Percentiles rank a stretch among this genome's conserved stretches.
These are phyloP conservation scores for Schwanniomyces occidentalis DNA, from an alignment of 805 yeast genomes.

Conservation along the genomic window DNA sequence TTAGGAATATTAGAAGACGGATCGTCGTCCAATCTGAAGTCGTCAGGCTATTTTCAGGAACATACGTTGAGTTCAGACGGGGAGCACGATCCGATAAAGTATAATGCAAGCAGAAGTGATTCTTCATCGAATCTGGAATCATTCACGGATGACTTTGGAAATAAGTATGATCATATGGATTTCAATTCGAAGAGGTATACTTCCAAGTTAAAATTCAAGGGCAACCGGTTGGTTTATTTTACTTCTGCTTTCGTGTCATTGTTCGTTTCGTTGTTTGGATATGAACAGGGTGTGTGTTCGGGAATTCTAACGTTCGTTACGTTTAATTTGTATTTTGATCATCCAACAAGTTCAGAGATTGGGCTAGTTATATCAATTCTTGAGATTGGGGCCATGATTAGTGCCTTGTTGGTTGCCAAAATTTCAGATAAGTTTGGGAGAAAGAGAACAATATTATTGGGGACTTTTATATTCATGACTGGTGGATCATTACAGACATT, in stretches of 20 bases:
- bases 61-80: constrained; percentile 11
- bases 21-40: constrained; percentile 3
- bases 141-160: constrained; percentile 33
- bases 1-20: constrained; percentile 3
- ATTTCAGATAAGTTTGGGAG: constrained; percentile 81
- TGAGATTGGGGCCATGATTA: constrained; percentile 83
- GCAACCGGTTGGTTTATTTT: constrained; percentile 40
- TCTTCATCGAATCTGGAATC: constrained; percentile 10
- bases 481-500: constrained; percentile 78
- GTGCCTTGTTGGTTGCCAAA: constrained; percentile 76
- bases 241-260: constrained; percentile 47
- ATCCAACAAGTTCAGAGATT: constrained; percentile 72
- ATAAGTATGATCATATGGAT: constrained; percentile 35
- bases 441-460: constrained; percentile 73
- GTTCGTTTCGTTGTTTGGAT: constrained; percentile 42
- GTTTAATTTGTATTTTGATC: constrained; percentile 65
- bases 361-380: constrained; percentile 88
- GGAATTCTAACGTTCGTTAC: constrained; percentile 77
- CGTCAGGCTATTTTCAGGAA: constrained; percentile 9
- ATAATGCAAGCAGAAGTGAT: constrained; percentile 5
- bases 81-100: constrained; percentile 14
- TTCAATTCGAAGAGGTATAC: constrained; percentile 37
- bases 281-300: constrained; percentile 79
- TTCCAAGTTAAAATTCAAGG: constrained; percentile 33
- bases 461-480: constrained; percentile 72